Conservation (phyloP, 768 basidiomycete species). For the Tricholoma sp. region DNA sequence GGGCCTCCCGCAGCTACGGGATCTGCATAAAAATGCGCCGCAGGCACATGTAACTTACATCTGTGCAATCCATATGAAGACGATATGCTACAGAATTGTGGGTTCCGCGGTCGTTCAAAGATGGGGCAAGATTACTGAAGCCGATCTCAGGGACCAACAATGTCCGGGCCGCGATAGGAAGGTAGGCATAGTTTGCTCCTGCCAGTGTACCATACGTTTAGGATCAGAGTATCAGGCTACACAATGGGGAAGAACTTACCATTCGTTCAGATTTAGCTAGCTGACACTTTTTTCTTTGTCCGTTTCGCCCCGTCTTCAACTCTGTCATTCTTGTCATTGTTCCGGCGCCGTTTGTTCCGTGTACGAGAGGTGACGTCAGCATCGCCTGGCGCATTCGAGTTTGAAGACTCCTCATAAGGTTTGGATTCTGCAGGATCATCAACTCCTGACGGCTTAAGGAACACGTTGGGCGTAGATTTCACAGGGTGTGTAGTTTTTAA, state of each 20-base stretch:
- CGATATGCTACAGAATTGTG: not conserved
- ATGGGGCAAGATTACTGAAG: not conserved
- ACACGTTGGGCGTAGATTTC: conserved; percentile 19
- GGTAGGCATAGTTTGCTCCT: not conserved
- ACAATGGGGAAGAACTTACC: not conserved
- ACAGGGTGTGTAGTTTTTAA: conserved; percentile 11
- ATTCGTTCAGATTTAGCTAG: not conserved
- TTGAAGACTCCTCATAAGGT: conserved; percentile 5
- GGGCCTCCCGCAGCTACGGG: not conserved
- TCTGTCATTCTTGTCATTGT: conserved; percentile 15
- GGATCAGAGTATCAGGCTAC: not conserved
- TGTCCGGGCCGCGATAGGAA: not conserved
- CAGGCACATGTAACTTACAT: not conserved
- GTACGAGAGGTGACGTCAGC: conserved; percentile 21
- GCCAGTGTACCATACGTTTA: not conserved
- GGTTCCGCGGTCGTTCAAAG: not conserved
- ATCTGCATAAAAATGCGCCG: not conserved
- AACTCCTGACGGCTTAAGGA: conserved; percentile 55
- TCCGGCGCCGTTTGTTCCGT: conserved; percentile 26
- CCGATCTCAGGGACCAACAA: not conserved
- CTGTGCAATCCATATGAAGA: not conserved
- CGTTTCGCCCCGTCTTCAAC: conserved; percentile 23
- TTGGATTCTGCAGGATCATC: conserved; percentile 37
- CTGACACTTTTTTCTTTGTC: conserved; percentile 25
- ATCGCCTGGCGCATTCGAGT: conserved; percentile 3